These are phyloP conservation scores for Tricladium varicosporioides DNA, from an alignment of 2,329 filamentous ascomycete genomes.

Conservation along the genomic window DNA sequence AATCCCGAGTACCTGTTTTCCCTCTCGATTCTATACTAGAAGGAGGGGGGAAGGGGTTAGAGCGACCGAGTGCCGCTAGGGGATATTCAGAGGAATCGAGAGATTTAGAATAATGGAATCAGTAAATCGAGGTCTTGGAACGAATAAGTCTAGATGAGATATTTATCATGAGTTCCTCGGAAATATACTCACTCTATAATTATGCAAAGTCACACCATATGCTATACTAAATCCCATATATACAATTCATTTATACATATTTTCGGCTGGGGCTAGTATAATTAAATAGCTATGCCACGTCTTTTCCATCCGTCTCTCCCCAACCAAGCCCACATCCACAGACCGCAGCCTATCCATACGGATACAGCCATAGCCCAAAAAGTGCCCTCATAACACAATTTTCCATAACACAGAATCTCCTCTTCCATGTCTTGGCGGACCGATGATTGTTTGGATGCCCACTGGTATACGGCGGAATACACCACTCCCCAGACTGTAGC, in stretches of 20 bases:
- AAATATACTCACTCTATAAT: no score
- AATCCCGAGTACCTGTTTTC: no score
- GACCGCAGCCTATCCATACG: conserved; percentile 71
- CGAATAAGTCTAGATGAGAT: no score
- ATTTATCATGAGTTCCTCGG: no score
- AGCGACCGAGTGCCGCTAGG: no score
- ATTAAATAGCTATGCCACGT: conserved; percentile 67
- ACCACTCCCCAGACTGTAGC: conserved; percentile 87
- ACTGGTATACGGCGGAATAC: conserved; percentile 81
- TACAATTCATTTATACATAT: conserved; percentile 22
- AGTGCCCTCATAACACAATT: conserved; percentile 73
- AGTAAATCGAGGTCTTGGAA: no score
- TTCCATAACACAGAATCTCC: conserved; percentile 74
- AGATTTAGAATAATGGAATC: no score
- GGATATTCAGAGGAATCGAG: no score
- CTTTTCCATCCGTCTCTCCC: conserved; percentile 72
- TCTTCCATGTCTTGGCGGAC: conserved; percentile 40
- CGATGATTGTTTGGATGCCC: conserved; percentile 50
- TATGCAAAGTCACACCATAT: no score
- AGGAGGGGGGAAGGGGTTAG: no score
- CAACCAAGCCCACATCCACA: conserved; percentile 77
- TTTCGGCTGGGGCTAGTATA: not conserved
- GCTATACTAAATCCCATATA: no score
- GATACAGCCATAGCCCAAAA: conserved; percentile 86
- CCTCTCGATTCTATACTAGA: no score